phyloP scores from a whole-genome alignment of 371 early-diverging fungal species.

The Actinomortierella wolfii region DNA sequence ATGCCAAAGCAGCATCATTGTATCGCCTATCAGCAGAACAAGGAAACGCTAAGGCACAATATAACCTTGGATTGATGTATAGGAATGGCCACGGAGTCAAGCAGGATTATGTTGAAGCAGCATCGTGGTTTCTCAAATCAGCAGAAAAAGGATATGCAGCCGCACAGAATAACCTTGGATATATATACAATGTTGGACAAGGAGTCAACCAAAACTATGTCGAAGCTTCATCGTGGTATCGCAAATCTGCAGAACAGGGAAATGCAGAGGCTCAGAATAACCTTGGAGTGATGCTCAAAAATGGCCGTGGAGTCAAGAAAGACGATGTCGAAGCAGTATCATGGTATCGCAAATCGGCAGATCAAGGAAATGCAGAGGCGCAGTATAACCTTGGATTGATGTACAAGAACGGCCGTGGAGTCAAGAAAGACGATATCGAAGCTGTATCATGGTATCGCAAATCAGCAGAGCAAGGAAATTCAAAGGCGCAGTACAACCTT shows the following conservation, averaged over 20 bases:
- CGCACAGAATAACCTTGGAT: slow-evolving; percentile 80
- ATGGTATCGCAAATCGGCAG: slow-evolving; percentile 79
- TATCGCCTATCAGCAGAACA: slow-evolving; percentile 75
- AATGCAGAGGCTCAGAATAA: slow-evolving; percentile 81
- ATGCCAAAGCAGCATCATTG: slow-evolving; percentile 74
- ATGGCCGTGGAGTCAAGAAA: slow-evolving; percentile 75
- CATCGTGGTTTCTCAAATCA: slow-evolving; percentile 80
- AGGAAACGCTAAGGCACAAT: slow-evolving; percentile 54
- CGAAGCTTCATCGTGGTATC: slow-evolving; percentile 78
- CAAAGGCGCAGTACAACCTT: slow-evolving; percentile 81
- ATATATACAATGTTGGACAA: slow-evolving; percentile 84
- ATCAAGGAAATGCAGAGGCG: slow-evolving; percentile 74
- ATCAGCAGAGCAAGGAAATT: slow-evolving; percentile 65
- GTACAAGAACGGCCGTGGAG: slow-evolving; percentile 84
- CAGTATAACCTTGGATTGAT: slow-evolving; percentile 72
- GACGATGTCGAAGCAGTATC: slow-evolving; percentile 69
- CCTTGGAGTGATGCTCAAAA: slow-evolving; percentile 81
- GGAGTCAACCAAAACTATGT: slow-evolving; percentile 68
- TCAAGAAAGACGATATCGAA: slow-evolving; percentile 62
- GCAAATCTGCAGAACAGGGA: slow-evolving; percentile 71
- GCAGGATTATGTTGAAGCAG: slow-evolving; percentile 64
- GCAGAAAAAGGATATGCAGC: slow-evolving; percentile 78
- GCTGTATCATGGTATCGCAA: slow-evolving; percentile 75
- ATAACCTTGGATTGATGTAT: slow-evolving; percentile 76
- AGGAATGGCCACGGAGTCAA: slow-evolving; percentile 80